Base-by-base conservation (phyloP, 371 early-diverging fungal species). In the Lichtheimia ornata region DNA sequence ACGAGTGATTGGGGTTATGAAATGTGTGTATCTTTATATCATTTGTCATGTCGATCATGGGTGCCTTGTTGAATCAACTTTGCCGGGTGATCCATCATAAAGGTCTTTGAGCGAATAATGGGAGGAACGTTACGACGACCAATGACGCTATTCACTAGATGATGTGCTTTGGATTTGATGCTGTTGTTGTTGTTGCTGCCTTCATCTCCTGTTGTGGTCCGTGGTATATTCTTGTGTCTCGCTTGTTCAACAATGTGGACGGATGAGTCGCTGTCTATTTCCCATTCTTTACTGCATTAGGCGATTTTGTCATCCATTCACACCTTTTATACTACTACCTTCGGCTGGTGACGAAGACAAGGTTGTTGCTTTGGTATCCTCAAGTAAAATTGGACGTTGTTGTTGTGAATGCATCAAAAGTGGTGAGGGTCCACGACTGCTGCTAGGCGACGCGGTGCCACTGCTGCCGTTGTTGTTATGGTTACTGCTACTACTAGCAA, bases 71-170 rank as follows among this genome's bases (percentile, higher is more conserved):
- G 60, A 20, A 64, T 56, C 60, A 64, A 35, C 44, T 56, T 53
- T 11, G 56, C 60, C 27, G 65, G 14, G 43, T 64, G 65, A 52
- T 64, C 65, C 42, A 59, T 54, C 56, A 64, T 59, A 15, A 64
- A 56, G 13, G 65, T 64, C 20, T 56, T 58, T 2, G 65, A 64
- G 17, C 65, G 59, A 40, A 59, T 64, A 42, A 64, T 15, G 22
- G 55, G 55, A 28, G 40, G 61, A 35, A 40, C 52, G 25, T 56
- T 62, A 15, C 66, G 61, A 20, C 69, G 61, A 40, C 53, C 69
- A 63, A 58, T 74, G 50, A 63, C 68, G 53, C 59, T 70, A 27
- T 51, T 67, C 63, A 62, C 64, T 15, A 65, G 35, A 44, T 66
- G 50, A 44, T 70, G 70, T 27, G 70, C 70, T 27, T 63, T 54